Evolutionary conservation across 305 asterid species (phyloP).

Genomic region (Solanum hybrid): DNA sequence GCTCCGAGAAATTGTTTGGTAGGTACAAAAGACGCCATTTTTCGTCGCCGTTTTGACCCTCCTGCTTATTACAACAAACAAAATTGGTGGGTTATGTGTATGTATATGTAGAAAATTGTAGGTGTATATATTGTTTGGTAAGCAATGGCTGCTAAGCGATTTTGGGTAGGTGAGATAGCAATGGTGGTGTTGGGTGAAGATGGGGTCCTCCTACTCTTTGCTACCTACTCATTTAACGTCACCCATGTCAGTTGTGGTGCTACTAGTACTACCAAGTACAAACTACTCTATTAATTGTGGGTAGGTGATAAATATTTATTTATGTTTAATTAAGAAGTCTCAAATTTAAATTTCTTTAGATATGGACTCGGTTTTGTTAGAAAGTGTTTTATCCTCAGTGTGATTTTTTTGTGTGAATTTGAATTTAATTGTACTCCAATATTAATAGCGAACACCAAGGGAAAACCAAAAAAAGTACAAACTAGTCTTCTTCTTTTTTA

Average conservation of each 20-base stretch:
- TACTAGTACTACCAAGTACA: not conserved
- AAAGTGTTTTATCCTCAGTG: not conserved
- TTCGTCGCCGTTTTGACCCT: constrained; percentile 8
- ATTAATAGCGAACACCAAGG: fast-evolving
- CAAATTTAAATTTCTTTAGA: no score
- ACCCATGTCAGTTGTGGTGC: not conserved
- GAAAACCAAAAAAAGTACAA: not conserved
- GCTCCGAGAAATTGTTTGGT: constrained; percentile 50
- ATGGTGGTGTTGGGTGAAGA: not conserved
- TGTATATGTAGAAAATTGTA: not conserved
- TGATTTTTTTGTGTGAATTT: not conserved
- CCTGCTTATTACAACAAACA: not conserved
- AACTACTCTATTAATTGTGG: not conserved
- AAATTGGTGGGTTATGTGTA: not conserved
- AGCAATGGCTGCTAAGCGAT: not conserved
- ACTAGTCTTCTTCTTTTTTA: not conserved
- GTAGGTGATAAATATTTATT: not conserved
- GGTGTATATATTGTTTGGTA: not conserved
- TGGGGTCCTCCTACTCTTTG: not conserved
- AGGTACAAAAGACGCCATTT: constrained; percentile 33
- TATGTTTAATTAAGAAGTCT: not conserved
- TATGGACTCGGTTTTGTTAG: not conserved
- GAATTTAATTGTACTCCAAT: not conserved
- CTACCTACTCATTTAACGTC: not conserved
- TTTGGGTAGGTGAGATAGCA: not conserved